Evolutionary conservation across 805 yeast species (phyloP), one percentile per base, ranked within the genome.

Genomic region (Isabelozyma gotoi): DNA sequence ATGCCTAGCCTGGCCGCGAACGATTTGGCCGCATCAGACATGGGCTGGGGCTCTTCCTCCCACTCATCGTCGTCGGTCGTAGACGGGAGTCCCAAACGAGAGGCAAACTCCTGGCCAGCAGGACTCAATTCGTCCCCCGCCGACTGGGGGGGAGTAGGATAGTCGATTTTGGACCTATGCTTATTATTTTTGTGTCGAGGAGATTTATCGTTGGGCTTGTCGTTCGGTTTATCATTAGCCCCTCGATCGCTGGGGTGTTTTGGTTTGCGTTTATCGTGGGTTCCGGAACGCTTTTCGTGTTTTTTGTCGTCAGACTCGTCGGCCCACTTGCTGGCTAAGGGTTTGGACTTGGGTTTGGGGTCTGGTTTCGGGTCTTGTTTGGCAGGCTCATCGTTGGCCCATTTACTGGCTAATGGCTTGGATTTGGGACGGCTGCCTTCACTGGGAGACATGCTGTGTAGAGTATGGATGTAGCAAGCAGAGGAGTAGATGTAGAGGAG

Each of bases 241-340:
- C 35, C 14, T 15, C 35, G 17, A 17, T 14, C 3, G 35, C 24
- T n/a, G 24, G 39, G 17, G 15, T 19, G 36, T 36, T 32, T n/a
- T 4, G 35, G 35, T 14, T 18, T 18, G 10, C 17, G 38, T 16
- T 11, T 35, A 11, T 35, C 24, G 7, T 16, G 35, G 14, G 7
- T 7, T 35, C 20, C n/a, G 21, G 24, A n/a, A 12, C 10, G 19
- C n/a, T 33, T 33, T 11, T 17, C 19, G 38, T 19, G 38, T 16
- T 35, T 17, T 19, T 35, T n/a, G 16, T 8, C 38, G 7, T 35
- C 38, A 8, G 38, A 2, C 20, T 12, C 49, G 34, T 50, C 44
- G 14, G 73, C 73, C 74, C 74, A 69, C 50, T 53, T 65, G 38
- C 71, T 67, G 32, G 46, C 59, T 32, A 65, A 50, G 12, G 50